phyloP scores from a whole-genome alignment of 1,139 yeast genomes.

The Taphrina communis region DNA sequence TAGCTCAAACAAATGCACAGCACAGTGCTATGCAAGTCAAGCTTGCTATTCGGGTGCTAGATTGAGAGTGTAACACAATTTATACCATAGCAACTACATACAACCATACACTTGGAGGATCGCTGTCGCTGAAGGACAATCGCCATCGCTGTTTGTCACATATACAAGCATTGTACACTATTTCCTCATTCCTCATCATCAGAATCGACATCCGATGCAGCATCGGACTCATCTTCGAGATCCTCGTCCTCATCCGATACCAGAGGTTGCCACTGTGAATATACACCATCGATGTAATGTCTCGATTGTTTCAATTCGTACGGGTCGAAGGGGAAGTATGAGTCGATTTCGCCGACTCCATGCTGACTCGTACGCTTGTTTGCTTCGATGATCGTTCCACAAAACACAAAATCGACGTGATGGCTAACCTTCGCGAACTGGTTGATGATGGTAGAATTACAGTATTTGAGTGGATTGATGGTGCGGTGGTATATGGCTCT shows the following conservation, averaged over 20 bases:
- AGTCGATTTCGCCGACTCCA: constrained; percentile 41
- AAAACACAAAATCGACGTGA: constrained; percentile 85
- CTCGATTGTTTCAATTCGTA: constrained; percentile 71
- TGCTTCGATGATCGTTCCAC: constrained; percentile 90
- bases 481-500: constrained; percentile 76
- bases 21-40: no score
- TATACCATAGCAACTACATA: no score
- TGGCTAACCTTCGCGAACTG: constrained; percentile 95
- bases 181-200: neutral
- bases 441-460: constrained; percentile 90
- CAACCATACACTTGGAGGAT: no score
- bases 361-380: constrained; percentile 66
- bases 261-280: constrained; percentile 83
- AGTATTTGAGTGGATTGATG: constrained; percentile 89
- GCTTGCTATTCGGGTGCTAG: no score
- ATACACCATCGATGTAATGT: constrained; percentile 60
- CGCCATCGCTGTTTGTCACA: no score
- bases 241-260: constrained; percentile 61
- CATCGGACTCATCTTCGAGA: constrained; percentile 51
- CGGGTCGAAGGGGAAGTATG: constrained; percentile 96
- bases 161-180: neutral
- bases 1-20: no score
- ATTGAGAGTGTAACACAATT: no score
- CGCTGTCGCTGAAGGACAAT: no score
- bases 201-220: neutral